Conservation (phyloP, 192 early-diverging fungal species). For the Coemansia sp. region DNA sequence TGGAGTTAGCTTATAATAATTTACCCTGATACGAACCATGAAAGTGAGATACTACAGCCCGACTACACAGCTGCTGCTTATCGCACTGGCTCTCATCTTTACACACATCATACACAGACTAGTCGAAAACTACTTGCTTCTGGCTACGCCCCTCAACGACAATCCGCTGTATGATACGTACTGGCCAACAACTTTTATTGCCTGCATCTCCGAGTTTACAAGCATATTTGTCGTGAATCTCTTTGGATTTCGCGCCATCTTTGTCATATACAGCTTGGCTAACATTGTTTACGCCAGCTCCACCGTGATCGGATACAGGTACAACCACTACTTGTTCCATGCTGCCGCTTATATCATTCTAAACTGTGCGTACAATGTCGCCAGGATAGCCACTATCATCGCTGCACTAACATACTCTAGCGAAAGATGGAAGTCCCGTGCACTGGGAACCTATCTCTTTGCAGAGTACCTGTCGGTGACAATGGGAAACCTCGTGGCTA, state of each 20-base stretch:
- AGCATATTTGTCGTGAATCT: slow-evolving; percentile 36
- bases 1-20: no score
- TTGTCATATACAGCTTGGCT: slow-evolving; percentile 20
- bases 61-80: slow-evolving; percentile 23
- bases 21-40: slow-evolving; percentile 1
- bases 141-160: slow-evolving; percentile 20
- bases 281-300: slow-evolving; percentile 29
- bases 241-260: slow-evolving; percentile 23
- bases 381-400: slow-evolving; percentile 33
- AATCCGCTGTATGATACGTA: slow-evolving; percentile 33
- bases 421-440: slow-evolving; percentile 38
- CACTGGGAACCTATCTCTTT: slow-evolving; percentile 25
- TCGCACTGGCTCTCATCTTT: slow-evolving; percentile 19
- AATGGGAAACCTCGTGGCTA: slow-evolving; percentile 31
- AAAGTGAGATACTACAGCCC: slow-evolving; percentile 30
- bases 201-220: slow-evolving; percentile 25
- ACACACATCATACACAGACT: slow-evolving; percentile 26
- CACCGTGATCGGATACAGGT: slow-evolving; percentile 22
- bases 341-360: slow-evolving; percentile 13
- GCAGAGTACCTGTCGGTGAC: slow-evolving; percentile 34
- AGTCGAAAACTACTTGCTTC: slow-evolving; percentile 25
- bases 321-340: slow-evolving; percentile 10
- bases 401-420: slow-evolving; percentile 36
- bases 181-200: slow-evolving; percentile 27
- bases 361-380: slow-evolving; percentile 21